phyloP scores from a whole-genome alignment of 805 yeast genomes.

The Saccharomycopsis babjevae region DNA sequence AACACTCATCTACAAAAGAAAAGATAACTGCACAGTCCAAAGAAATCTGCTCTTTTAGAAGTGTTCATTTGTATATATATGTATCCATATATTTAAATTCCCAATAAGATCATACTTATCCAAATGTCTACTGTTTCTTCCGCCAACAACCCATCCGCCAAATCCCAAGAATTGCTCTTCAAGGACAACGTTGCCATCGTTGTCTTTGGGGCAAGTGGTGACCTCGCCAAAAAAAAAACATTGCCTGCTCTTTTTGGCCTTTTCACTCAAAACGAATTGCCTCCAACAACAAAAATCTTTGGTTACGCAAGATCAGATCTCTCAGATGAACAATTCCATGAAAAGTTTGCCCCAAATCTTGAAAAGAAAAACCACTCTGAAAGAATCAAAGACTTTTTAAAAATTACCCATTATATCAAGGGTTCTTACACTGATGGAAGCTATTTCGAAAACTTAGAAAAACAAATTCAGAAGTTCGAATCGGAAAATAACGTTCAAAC shows the following conservation, averaged over 20 bases:
- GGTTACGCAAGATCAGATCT: conserved; percentile 90
- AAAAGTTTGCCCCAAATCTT: conserved; percentile 56
- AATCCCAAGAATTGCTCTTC: background rate
- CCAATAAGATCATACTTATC: too few relatives aligned
- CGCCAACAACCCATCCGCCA: background rate
- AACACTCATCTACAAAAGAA: too few relatives aligned
- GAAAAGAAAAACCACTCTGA: conserved; percentile 41
- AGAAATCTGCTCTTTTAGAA: too few relatives aligned
- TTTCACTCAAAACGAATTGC: conserved; percentile 65
- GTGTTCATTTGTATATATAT: too few relatives aligned
- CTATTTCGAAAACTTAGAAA: conserved; percentile 54
- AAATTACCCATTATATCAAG: conserved; percentile 53
- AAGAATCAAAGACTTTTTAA: conserved; percentile 53
- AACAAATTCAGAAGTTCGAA: conserved; percentile 53
- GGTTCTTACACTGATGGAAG: conserved; percentile 76
- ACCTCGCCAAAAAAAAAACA: conserved; percentile 89
- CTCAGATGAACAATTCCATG: conserved; percentile 53
- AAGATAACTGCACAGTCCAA: too few relatives aligned
- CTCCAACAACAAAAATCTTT: conserved; percentile 58
- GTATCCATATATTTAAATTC: too few relatives aligned
- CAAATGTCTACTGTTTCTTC: background rate
- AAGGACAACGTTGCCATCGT: conserved; percentile 32
- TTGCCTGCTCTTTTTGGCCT: conserved; percentile 80
- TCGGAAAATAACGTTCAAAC: conserved; percentile 30
- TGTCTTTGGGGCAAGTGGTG: conserved; percentile 94